Conservation (phyloP, 805 yeast genomes). For the Metschnikowia koreensis region DNA sequence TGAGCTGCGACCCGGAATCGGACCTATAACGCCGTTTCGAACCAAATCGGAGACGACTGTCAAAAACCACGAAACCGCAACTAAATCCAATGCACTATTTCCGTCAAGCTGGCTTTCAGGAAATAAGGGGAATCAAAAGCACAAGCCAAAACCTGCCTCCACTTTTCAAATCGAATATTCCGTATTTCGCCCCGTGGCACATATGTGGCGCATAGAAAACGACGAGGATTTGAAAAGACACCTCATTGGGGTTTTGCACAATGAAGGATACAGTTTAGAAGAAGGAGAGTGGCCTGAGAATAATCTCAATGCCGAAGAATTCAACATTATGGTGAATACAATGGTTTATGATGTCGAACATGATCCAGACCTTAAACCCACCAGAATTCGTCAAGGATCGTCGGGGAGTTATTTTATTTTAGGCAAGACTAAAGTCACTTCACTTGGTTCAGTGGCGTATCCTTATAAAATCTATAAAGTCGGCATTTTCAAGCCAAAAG, state of each 20-base stretch:
- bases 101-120: slow-evolving; percentile 7
- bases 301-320: slow-evolving; percentile 25
- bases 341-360: slow-evolving; percentile 46
- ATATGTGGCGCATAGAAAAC: slow-evolving; percentile 16
- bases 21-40: too few species aligned
- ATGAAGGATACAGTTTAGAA: slow-evolving; percentile 14
- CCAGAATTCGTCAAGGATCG: slow-evolving; percentile 60
- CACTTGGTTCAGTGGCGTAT: slow-evolving; percentile 10
- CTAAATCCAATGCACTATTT: not conserved
- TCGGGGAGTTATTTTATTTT: slow-evolving; percentile 66
- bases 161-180: slow-evolving; percentile 51
- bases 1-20: not conserved
- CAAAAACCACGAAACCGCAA: not conserved
- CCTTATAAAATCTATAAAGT: slow-evolving; percentile 26
- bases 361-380: slow-evolving; percentile 42
- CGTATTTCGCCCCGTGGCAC: slow-evolving; percentile 44
- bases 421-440: slow-evolving; percentile 14
- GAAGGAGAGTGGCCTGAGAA: slow-evolving; percentile 24
- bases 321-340: slow-evolving; percentile 40
- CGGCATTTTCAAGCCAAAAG: slow-evolving; percentile 75
- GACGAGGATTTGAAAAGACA: slow-evolving; percentile 21
- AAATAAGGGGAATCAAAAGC: not conserved
- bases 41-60: not conserved
- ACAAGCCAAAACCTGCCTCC: not conserved
- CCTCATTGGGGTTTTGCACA: slow-evolving; percentile 3